Evolutionary conservation across 2,329 filamentous ascomycete genomes (phyloP), one percentile per base, ranked within the genome.

Genomic region (Alternaria postmessia): DNA sequence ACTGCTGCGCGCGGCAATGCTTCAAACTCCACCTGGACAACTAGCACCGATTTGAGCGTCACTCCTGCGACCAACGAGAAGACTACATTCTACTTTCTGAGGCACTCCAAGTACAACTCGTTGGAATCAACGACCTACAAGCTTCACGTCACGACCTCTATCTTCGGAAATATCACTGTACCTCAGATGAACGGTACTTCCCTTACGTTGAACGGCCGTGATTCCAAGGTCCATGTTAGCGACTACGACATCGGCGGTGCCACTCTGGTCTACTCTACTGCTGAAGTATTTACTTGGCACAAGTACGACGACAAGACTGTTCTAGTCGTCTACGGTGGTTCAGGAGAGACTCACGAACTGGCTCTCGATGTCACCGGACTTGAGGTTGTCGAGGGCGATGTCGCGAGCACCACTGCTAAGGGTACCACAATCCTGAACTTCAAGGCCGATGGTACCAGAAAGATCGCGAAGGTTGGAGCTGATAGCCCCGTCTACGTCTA

Each of bases 261-360:
- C 5, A 85, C 81, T 1, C 70, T 92, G 16, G 73, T 91, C 1
- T 92, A 91, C 75, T 91, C 87, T 0, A 89, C 89, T 2, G 88
- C 88, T 0, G 89, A 92, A 68, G 85, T 92, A 24, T 75, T 87
- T 62, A 91, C 88, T 0, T 90, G 88, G 86, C 89, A 92, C 74
- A 83, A 85, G 52, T 88, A 89, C 60, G 81, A 81, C 0, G 79
- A 84, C 39, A 85, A 84, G 73, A 88, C 86, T 14, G 84, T 88
- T 1, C 75, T 91, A 2, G 76, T 92, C 2, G 77, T 92, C 3
- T 92, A 91, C 64, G 87, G 87, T 3, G 88, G 86, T 0, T 80
- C 84, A 0, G 82, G 82, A 14, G 89, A 92, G 67, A 79, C 80
- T 1, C 88, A 91, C 62, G 89, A 92, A 67, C 78, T 91, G 30